A percentile compares a stretch with the other conserved stretches of the same genome.
These are phyloP conservation scores for Exutisphaerella laricina DNA, from an alignment of 2,329 filamentous ascomycete genomes.

Conservation along the genomic window DNA sequence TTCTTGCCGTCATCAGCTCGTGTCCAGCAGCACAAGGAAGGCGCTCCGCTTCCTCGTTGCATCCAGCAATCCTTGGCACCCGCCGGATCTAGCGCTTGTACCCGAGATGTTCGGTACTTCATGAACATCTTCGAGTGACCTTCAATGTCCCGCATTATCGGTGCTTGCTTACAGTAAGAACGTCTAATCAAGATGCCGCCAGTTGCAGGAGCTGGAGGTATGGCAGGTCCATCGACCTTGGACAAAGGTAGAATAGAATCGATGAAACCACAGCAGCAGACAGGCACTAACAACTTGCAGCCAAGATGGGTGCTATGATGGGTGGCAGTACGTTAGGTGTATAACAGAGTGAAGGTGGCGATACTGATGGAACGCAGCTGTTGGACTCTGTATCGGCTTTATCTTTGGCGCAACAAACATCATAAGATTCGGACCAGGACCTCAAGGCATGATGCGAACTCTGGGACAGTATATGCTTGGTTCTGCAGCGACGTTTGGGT, in stretches of 20 bases:
- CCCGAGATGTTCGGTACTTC: not conserved
- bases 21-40: no score
- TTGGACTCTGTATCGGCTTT: constrained; percentile 94
- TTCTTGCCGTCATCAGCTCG: no score
- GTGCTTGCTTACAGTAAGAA: no score
- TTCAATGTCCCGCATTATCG: not conserved
- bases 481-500: constrained; percentile 95
- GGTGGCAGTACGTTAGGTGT: constrained; percentile 69
- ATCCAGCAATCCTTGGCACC: no score
- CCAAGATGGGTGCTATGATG: constrained; percentile 99
- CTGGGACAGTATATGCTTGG: constrained; percentile 95
- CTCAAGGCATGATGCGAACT: constrained; percentile 89
- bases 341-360: not conserved
- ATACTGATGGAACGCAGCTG: constrained; percentile 53
- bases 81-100: no score
- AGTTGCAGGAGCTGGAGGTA: constrained; percentile 29
- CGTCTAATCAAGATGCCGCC: constrained; percentile 31
- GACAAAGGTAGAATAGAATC: constrained; percentile 58
- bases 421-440: constrained; percentile 87
- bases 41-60: no score
- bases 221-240: constrained; percentile 57
- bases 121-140: not conserved
- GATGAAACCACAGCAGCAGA: not conserved
- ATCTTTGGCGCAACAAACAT: constrained; percentile 92
- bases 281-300: constrained; percentile 42